These are phyloP conservation scores for Onygena corvina DNA, from an alignment of 2,329 filamentous ascomycete species.

Conservation along the genomic window DNA sequence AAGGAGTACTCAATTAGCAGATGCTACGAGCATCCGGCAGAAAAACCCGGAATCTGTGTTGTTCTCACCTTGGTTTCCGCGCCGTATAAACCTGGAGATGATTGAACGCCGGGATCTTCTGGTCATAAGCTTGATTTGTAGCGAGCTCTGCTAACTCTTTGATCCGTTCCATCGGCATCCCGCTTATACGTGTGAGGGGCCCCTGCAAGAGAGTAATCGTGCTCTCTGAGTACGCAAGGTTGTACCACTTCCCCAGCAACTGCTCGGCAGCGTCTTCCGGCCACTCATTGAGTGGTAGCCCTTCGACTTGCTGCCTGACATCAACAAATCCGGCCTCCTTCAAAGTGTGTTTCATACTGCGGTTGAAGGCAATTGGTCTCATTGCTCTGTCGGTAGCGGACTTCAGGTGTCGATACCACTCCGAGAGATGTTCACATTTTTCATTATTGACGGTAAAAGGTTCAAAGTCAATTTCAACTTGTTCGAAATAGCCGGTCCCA, in stretches of 20 bases:
- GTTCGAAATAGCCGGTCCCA: constrained; percentile 64
- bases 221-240: constrained; percentile 61
- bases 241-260: constrained; percentile 70
- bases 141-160: constrained; percentile 50
- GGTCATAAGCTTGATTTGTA: constrained; percentile 55
- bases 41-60: constrained; percentile 2
- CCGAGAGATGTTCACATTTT: constrained; percentile 39
- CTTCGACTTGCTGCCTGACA: constrained; percentile 57
- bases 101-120: constrained; percentile 59
- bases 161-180: constrained; percentile 52
- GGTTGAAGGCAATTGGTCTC: constrained; percentile 53
- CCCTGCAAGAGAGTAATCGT: constrained; percentile 61
- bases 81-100: constrained; percentile 36
- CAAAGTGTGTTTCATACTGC: constrained; percentile 48
- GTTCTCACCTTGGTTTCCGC: constrained; percentile 24
- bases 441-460: constrained; percentile 50
- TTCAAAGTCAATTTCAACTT: constrained; percentile 76
- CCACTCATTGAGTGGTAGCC: constrained; percentile 65
- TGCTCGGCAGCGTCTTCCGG: constrained; percentile 51
- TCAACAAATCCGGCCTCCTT: constrained; percentile 65
- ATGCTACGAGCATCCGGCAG: constrained; percentile 2
- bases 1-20: constrained; percentile 5
- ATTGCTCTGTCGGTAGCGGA: constrained; percentile 54
- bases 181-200: constrained; percentile 55
- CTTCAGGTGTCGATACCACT: constrained; percentile 59